phyloP scores from a whole-genome alignment of 371 early-diverging fungal species.

The Basidiobolus meristosporus region DNA sequence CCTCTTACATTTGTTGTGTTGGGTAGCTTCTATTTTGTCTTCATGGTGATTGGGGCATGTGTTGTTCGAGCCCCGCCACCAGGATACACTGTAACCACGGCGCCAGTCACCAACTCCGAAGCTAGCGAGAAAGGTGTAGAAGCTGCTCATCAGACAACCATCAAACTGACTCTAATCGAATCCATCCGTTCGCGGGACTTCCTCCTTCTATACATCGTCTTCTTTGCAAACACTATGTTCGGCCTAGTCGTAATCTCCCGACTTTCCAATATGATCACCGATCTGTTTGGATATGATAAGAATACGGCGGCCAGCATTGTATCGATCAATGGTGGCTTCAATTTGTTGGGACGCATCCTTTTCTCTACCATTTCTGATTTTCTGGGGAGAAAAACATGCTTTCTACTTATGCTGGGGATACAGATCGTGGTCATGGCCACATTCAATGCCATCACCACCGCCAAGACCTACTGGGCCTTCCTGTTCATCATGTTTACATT shows the following conservation, averaged over 20 bases:
- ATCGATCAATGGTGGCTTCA: constrained; percentile 34
- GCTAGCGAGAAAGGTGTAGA: constrained; percentile 2
- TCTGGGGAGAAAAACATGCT: constrained; percentile 30
- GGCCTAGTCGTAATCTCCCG: constrained; percentile 37
- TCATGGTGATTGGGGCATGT: constrained; percentile 17
- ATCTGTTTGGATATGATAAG: constrained; percentile 24
- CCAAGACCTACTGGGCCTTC: constrained; percentile 24
- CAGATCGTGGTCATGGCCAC: constrained; percentile 22
- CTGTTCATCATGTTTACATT: constrained; percentile 20
- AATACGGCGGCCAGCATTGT: constrained; percentile 27
- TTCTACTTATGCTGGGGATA: constrained; percentile 20
- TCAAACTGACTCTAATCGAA: constrained; percentile 21
- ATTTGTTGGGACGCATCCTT: constrained; percentile 34
- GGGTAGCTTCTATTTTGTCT: constrained; percentile 12
- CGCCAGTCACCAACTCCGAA: constrained; percentile 15
- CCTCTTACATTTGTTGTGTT: constrained; percentile 31
- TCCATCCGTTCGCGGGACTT: constrained; percentile 25
- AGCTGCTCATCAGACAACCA: constrained; percentile 6
- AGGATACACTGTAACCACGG: constrained; percentile 25
- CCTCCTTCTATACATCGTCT: constrained; percentile 27
- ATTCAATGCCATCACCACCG: constrained; percentile 20
- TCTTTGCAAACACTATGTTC: constrained; percentile 27
- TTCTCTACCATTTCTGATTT: constrained; percentile 28
- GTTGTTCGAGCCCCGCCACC: constrained; percentile 42
- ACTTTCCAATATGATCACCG: constrained; percentile 26